Conservation (phyloP, 1,139 yeast genomes). For the Candida sanyaensis region DNA sequence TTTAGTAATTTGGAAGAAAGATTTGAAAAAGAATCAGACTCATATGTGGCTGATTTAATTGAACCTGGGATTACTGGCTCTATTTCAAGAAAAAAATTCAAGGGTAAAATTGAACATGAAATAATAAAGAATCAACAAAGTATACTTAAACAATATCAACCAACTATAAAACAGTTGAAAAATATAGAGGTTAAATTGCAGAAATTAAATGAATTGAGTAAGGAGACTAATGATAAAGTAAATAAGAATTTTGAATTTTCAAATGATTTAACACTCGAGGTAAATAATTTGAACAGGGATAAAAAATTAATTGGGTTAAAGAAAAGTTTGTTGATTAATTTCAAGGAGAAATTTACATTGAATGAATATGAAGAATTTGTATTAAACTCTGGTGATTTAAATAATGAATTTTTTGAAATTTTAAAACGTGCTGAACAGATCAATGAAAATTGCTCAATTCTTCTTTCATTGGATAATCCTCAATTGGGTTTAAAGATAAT, state of each 20-base stretch:
- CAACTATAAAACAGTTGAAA: constrained; percentile 51
- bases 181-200: constrained; percentile 41
- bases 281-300: constrained; percentile 41
- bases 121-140: constrained; percentile 61
- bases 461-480: constrained; percentile 70
- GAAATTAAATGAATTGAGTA: constrained; percentile 37
- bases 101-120: constrained; percentile 73
- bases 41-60: constrained; percentile 37
- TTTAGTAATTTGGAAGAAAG: constrained; percentile 49
- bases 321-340: constrained; percentile 55
- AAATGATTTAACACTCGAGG: constrained; percentile 30
- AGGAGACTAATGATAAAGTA: constrained; percentile 39
- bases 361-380: constrained; percentile 71
- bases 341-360: constrained; percentile 66
- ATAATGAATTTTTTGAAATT: constrained; percentile 61
- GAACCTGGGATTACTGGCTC: constrained; percentile 61
- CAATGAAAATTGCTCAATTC: constrained; percentile 65
- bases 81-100: constrained; percentile 56
- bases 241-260: constrained; percentile 24
- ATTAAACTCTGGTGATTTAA: constrained; percentile 43
- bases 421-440: constrained; percentile 64
- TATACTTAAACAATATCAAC: constrained; percentile 62
- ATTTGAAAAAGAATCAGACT: constrained; percentile 22
- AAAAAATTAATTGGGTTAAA: constrained; percentile 50
- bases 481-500: constrained; percentile 70